Base-by-base conservation (phyloP, 192 early-diverging fungal species). In the Dispira simplex region DNA sequence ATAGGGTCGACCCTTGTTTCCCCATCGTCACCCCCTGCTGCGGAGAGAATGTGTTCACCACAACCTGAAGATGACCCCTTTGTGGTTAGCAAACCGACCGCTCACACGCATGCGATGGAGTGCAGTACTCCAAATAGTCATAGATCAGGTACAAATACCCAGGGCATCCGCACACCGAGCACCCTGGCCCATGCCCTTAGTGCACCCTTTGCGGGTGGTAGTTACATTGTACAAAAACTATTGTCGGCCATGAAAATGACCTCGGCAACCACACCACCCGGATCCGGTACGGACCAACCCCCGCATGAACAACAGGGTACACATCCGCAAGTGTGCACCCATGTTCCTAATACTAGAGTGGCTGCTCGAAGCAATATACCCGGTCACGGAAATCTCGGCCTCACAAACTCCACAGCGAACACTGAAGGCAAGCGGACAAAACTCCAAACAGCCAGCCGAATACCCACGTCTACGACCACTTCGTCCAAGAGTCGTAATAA, bases 231-330 rank as follows among this genome's bases (percentile, higher is more conserved):
- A 10, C 58, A 60, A 27, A 60, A 60, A 13, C 58, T 60, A 13
- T 21, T 60, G 27, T 60, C 58, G 58, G 58, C 58, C 27, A 60
- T 60, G 58, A 60, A 60, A 44, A 44, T 60, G 58, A 60, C 58
- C 12, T 18, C 58, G 14, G 39, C 12, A 23, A 3, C n/a, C 3
- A 14, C 55, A 26, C 26, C 55, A 20, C 16, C 48, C 21, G 48
- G 18, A 20, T 20, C 18, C 8, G 48, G 4, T 20, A 1, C 48
- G 18, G 32, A 39, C 32, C 48, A 23, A 23, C 48, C 8, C 1
- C 48, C 48, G 16, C 18, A 20, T 5, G 18, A 23, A 16, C 16
- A 51, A 51, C 48, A 51, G 48, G 48, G 4, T 16, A 3, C 48
- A 51, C 48, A 20, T 23, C 48, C 48, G 8, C 21, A 20, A 23